Conservation (phyloP, 2,329 filamentous ascomycete species). For the Zymoseptoria pseudotritici region DNA sequence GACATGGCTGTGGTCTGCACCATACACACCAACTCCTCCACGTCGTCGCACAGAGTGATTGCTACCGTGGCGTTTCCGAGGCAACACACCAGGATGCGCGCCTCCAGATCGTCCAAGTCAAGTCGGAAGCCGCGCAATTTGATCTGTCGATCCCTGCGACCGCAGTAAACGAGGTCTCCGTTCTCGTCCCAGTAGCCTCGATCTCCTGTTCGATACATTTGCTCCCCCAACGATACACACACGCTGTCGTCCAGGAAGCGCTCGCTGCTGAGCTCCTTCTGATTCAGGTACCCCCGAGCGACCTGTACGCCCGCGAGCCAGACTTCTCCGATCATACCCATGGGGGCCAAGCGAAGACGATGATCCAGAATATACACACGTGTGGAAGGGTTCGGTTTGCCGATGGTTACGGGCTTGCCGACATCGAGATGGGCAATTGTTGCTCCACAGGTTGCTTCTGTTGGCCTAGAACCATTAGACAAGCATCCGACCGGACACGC, state of each 20-base stretch:
- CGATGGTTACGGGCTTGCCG: too few relatives aligned
- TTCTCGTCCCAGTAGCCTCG: conserved; percentile 2
- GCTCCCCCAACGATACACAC: background rate
- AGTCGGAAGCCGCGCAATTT: conserved; percentile 1
- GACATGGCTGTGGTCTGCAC: conserved; percentile 1
- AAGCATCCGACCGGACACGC: too few relatives aligned
- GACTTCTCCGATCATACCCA: background rate
- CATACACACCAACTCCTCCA: conserved; percentile 1
- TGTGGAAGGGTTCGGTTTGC: too few relatives aligned
- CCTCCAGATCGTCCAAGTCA: background rate
- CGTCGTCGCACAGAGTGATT: background rate
- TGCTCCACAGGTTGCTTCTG: too few relatives aligned
- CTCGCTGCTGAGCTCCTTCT: background rate
- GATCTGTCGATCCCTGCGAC: conserved; percentile 2
- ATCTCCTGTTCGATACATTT: conserved; percentile 1
- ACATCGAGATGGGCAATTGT: too few relatives aligned
- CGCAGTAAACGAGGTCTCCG: background rate
- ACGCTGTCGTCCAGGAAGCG: background rate
- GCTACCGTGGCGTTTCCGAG: too few relatives aligned
- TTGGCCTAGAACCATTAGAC: too few relatives aligned
- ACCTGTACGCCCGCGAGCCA: background rate
- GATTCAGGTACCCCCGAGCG: background rate
- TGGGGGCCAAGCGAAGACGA: too few relatives aligned
- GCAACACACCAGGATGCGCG: background rate
- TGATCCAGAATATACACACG: too few relatives aligned